phyloP scores from a whole-genome alignment of 208 protist genomes.

The Acanthamoeba triangularis region DNA sequence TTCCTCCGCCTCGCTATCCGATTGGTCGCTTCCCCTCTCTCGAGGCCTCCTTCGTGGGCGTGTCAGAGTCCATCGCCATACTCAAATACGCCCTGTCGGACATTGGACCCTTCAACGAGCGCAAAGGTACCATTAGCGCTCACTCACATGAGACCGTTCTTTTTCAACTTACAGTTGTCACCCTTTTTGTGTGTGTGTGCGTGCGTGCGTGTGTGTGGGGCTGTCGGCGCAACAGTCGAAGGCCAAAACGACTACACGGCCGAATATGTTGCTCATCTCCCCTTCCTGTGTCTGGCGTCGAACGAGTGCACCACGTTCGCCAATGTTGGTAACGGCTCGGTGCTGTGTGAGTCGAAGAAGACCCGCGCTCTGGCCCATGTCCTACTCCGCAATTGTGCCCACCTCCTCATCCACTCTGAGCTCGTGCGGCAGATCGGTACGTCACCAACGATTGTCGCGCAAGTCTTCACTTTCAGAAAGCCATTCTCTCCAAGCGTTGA shows the following conservation, averaged over 20 bases:
- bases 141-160: not conserved
- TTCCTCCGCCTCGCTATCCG: not conserved
- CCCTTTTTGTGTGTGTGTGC: not conserved
- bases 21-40: conserved; percentile 23
- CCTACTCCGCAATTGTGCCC: not conserved
- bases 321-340: not conserved
- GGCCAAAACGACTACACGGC: conserved; percentile 55
- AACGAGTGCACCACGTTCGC: conserved; percentile 41
- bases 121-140: not conserved
- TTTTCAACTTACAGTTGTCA: not conserved
- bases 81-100: conserved; percentile 59
- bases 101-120: conserved; percentile 16
- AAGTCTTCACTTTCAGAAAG: not conserved
- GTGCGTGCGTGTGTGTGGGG: too few species aligned
- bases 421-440: conserved; percentile 21
- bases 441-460: not conserved
- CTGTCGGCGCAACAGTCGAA: not conserved
- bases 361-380: not conserved
- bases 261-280: not conserved
- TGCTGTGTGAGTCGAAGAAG: conserved; percentile 27
- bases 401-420: conserved; percentile 19
- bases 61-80: conserved; percentile 2
- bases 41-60: not conserved
- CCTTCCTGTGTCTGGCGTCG: conserved; percentile 46
- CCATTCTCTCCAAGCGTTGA: not conserved